Conservation (phyloP, 352 stramenopile genomes). For the Phytophthora melonis region DNA sequence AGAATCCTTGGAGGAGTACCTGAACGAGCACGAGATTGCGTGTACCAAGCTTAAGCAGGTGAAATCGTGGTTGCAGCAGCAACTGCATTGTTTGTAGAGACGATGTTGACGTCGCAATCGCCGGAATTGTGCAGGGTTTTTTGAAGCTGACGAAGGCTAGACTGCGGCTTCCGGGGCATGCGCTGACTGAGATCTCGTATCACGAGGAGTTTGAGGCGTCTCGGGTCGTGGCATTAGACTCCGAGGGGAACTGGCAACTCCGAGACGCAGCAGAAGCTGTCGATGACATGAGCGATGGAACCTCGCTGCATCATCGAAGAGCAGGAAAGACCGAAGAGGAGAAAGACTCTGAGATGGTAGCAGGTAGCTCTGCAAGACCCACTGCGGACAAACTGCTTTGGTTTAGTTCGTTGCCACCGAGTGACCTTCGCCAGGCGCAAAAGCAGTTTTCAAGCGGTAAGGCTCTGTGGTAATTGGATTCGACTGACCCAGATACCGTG, state of each 20-base stretch:
- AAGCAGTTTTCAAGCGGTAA: constrained; percentile 67
- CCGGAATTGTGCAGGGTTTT: constrained; percentile 55
- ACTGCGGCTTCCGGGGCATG: constrained; percentile 55
- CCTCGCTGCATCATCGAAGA: constrained; percentile 26
- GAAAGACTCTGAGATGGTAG: background rate
- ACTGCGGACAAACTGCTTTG: constrained; percentile 56
- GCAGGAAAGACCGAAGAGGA: constrained; percentile 15
- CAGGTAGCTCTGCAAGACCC: background rate
- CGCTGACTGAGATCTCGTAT: constrained; percentile 70
- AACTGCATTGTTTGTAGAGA: background rate
- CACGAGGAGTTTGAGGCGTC: constrained; percentile 62
- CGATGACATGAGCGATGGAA: constrained; percentile 2
- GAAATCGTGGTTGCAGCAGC: background rate
- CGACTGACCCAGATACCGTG: background rate
- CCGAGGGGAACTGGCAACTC: constrained; percentile 36
- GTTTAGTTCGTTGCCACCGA: constrained; percentile 80
- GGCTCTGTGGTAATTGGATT: constrained; percentile 9
- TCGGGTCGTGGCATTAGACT: constrained; percentile 29
- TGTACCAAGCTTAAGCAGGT: constrained; percentile 70
- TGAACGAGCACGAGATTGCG: constrained; percentile 58
- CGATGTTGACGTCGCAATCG: constrained; percentile 16
- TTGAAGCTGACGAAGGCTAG: constrained; percentile 75
- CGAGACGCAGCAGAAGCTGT: constrained; percentile 12
- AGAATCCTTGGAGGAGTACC: constrained; percentile 60
- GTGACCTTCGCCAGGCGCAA: constrained; percentile 68